Percentiles rank a stretch among this genome's conserved stretches.
These are phyloP conservation scores for Blastomyces parvus DNA, from an alignment of 2,329 filamentous ascomycete genomes.

Conservation along the genomic window DNA sequence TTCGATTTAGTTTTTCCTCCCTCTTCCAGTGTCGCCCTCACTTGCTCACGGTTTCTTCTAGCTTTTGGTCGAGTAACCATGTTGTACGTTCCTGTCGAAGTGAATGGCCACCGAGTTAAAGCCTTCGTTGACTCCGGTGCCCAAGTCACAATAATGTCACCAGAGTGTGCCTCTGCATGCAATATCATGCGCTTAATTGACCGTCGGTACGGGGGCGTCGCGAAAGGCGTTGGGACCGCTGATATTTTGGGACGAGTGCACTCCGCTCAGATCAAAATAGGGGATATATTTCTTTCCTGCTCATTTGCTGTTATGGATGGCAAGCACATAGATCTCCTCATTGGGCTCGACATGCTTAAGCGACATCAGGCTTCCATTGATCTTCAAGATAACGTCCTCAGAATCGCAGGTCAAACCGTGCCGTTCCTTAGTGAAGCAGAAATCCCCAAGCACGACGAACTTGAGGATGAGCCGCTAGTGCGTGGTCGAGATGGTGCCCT, in stretches of 20 bases:
- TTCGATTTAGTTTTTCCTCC: constrained; percentile 1
- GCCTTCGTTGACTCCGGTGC: constrained; percentile 95
- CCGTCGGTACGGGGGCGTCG: constrained; percentile 81
- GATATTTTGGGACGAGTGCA: constrained; percentile 92
- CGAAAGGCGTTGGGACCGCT: constrained; percentile 87
- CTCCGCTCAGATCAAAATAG: constrained; percentile 89
- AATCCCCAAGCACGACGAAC: constrained; percentile 75
- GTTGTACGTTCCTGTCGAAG: constrained; percentile 91
- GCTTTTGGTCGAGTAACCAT: constrained; percentile 93
- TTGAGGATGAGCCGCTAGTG: constrained; percentile 71
- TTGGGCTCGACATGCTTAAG: constrained; percentile 95
- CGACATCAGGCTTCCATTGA: constrained; percentile 91
- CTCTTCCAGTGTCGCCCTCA: background rate
- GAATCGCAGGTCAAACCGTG: constrained; percentile 82
- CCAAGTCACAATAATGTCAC: constrained; percentile 98
- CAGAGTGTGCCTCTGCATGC: constrained; percentile 78
- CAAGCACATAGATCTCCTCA: constrained; percentile 84
- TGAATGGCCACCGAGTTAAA: constrained; percentile 87
- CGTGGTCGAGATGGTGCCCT: constrained; percentile 79
- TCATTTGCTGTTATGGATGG: constrained; percentile 99
- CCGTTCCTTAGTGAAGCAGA: constrained; percentile 87
- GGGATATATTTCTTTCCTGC: constrained; percentile 74
- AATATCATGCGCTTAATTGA: constrained; percentile 96
- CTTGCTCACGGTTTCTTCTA: constrained; percentile 28
- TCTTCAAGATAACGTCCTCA: constrained; percentile 68